Percentiles rank a stretch among this genome's conserved stretches.
Conservation (phyloP, 2,329 filamentous ascomycete species). For the Trichoderma koningii region DNA sequence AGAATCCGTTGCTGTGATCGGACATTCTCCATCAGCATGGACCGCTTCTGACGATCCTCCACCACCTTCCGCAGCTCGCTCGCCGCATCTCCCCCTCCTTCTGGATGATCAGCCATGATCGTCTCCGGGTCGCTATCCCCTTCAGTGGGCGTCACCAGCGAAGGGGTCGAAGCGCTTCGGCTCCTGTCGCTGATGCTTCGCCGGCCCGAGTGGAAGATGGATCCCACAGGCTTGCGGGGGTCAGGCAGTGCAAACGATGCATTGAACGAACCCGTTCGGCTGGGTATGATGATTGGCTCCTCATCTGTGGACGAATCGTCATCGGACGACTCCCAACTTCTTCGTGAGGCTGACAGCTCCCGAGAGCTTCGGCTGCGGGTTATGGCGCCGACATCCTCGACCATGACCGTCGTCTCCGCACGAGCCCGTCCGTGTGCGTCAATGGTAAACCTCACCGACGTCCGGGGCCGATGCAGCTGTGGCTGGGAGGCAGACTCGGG, state of each 20-base stretch:
- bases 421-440: slow-evolving; percentile 62
- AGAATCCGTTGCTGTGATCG: slow-evolving; percentile 41
- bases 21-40: slow-evolving; percentile 37
- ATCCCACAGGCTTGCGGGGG: slow-evolving; percentile 52
- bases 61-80: slow-evolving; percentile 62
- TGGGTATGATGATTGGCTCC: slow-evolving; percentile 66
- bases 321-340: slow-evolving; percentile 51
- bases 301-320: slow-evolving; percentile 63
- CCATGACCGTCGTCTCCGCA: slow-evolving; percentile 54
- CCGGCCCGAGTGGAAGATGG: slow-evolving; percentile 51
- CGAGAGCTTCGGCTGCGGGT: slow-evolving; percentile 37
- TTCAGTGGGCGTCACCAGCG: slow-evolving; percentile 44
- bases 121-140: slow-evolving; percentile 63
- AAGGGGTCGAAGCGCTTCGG: slow-evolving; percentile 43
- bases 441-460: slow-evolving; percentile 64
- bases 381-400: slow-evolving; percentile 39
- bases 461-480: slow-evolving; percentile 44
- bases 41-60: slow-evolving; percentile 52
- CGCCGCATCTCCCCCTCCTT: slow-evolving; percentile 57
- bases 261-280: slow-evolving; percentile 55
- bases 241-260: slow-evolving; percentile 60
- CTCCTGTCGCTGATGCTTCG: slow-evolving; percentile 55
- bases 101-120: slow-evolving; percentile 50
- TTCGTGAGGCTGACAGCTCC: slow-evolving; percentile 36
- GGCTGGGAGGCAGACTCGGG: slow-evolving; percentile 51